Evolutionary conservation across 768 basidiomycete species (phyloP), one percentile per base, ranked within the genome.

Genomic region (Leccinum disarticulatum): DNA sequence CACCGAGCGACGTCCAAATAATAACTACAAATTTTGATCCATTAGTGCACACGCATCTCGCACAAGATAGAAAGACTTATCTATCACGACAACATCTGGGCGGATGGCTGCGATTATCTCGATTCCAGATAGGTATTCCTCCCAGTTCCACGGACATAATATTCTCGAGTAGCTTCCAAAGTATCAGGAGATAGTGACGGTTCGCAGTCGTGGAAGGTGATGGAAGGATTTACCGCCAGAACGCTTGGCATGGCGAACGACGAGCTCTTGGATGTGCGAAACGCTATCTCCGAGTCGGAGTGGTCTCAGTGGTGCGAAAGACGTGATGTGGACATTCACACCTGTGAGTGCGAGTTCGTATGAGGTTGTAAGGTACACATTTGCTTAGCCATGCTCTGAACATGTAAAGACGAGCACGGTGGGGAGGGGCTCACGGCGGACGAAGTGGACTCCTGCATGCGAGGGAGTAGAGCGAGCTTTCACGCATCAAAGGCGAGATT

Each of bases 281-380:
- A 66, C 25, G n/a, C 64, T 61, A 17, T 47, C 3, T 52, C 17
- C 10, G 47, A 66, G 22, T 22, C 22, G 22, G 22, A 22, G 22
- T n/a, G n/a, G n/a, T n/a, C n/a, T n/a, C n/a, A n/a, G 64, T 2
- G 64, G 11, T 27, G 54, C n/a, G 9, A 63, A 66, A 15, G 58
- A 66, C 1, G 64, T 58, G 3, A 66, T 51, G 25, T n/a, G 22
- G 14, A 66, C 56, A 31, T 63, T 48, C 10, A 36, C 55, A 4
- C 58, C 61, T 4, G 54, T 51, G 11, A 66, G 52, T 7, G 54
- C 65, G 6, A 66, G 64, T 30, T 66, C 64, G 8, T 62, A 65
- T 13, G 64, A 25, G 7, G 52, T 62, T 17, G 64, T 61, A 14
- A 64, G 57, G 11, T 47, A 56, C 2, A 64, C 55, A 15, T 64